Conservation (phyloP, 345 rosid species). For the Aurinia saxatilis region DNA sequence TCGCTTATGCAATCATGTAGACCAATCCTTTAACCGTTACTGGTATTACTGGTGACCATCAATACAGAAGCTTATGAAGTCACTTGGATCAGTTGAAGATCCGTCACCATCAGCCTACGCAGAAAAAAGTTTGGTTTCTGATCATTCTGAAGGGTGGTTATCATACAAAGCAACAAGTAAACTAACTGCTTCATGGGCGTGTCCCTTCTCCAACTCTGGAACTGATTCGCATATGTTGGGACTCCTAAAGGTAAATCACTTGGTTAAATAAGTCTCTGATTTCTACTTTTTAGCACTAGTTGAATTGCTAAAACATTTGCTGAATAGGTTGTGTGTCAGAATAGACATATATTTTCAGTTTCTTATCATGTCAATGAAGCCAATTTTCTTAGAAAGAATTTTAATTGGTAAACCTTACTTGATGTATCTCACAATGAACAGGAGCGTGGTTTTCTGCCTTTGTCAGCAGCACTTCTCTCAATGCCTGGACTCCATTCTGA, state of each 20-base stretch:
- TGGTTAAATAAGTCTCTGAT: slow-evolving; percentile 10
- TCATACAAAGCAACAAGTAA: slow-evolving; percentile 69
- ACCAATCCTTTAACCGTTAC: slow-evolving; percentile 16
- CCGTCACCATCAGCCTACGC: slow-evolving; percentile 76
- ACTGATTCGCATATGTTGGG: slow-evolving; percentile 59
- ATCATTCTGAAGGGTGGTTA: slow-evolving; percentile 63
- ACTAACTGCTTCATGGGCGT: slow-evolving; percentile 69
- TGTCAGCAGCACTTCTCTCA: slow-evolving; percentile 91
- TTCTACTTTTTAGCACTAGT: background rate
- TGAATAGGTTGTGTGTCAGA: slow-evolving; percentile 7
- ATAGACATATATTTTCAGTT: background rate
- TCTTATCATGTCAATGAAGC: background rate
- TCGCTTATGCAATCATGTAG: slow-evolving; percentile 2
- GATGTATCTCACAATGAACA: slow-evolving; percentile 36
- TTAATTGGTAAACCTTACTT: slow-evolving; percentile 19
- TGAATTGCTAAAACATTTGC: slow-evolving; percentile 6
- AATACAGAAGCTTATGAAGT: slow-evolving; percentile 73
- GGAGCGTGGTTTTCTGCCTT: slow-evolving; percentile 97
- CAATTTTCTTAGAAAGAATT: background rate
- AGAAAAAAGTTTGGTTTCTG: slow-evolving; percentile 57
- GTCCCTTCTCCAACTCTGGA: slow-evolving; percentile 62
- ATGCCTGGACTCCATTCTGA: slow-evolving; percentile 50
- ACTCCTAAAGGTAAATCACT: slow-evolving; percentile 61
- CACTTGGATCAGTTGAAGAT: slow-evolving; percentile 75
- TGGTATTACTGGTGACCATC: slow-evolving; percentile 16